Percentiles rank a stretch among this genome's conserved stretches.
Evolutionary conservation across 2,329 filamentous ascomycete species (phyloP).

Genomic region (Aureobasidium lini): DNA sequence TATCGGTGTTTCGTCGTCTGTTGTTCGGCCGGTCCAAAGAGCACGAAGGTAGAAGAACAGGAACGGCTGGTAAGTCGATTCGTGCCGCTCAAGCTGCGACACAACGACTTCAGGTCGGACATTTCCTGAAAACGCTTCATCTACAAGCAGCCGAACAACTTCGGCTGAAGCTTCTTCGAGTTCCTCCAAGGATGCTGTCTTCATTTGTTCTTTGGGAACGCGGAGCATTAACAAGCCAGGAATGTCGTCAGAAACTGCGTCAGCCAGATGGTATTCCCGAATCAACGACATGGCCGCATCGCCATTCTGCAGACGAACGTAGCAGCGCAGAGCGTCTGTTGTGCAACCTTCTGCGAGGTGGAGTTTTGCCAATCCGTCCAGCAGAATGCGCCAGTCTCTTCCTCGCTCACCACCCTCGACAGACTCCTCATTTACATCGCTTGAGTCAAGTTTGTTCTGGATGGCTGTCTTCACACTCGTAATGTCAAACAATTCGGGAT

Average conservation of each 20-base stretch:
- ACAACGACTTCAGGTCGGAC: conserved; percentile 73
- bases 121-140: conserved; percentile 84
- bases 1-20: conserved; percentile 31
- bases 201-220: conserved; percentile 64
- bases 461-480: conserved; percentile 68
- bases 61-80: conserved; percentile 57
- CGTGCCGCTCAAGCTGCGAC: conserved; percentile 61
- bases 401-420: conserved; percentile 65
- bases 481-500: conserved; percentile 75
- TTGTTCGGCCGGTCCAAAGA: conserved; percentile 71
- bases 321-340: conserved; percentile 77
- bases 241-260: conserved; percentile 83
- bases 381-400: conserved; percentile 82
- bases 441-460: conserved; percentile 71
- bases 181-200: conserved; percentile 58
- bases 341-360: conserved; percentile 75
- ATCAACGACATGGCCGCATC: conserved; percentile 84
- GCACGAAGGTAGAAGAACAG: conserved; percentile 87
- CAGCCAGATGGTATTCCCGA: conserved; percentile 79
- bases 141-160: conserved; percentile 76
- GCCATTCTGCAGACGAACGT: conserved; percentile 85
- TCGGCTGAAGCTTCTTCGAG: conserved; percentile 75
- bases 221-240: conserved; percentile 79
- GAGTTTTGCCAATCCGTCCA: conserved; percentile 75
- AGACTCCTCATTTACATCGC: conserved; percentile 67